These are phyloP conservation scores for Zopfia rhizophila DNA, from an alignment of 2,329 filamentous ascomycete species.

Conservation along the genomic window DNA sequence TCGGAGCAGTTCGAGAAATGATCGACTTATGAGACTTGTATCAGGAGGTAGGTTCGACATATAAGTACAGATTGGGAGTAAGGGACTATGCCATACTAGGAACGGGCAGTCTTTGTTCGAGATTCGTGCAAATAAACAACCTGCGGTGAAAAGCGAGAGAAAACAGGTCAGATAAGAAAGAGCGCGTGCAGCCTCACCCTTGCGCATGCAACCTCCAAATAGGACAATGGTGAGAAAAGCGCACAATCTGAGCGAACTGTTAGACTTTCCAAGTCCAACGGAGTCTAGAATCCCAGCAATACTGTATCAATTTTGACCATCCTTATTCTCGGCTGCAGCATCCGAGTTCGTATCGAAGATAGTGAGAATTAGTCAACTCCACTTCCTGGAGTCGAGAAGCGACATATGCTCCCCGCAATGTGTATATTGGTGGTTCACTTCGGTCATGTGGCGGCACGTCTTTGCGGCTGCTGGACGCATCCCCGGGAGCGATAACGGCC, in stretches of 20 bases:
- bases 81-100: not conserved
- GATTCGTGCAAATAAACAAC: too few relatives aligned
- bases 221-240: slow-evolving; percentile 2
- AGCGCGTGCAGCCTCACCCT: too few relatives aligned
- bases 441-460: not conserved
- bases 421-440: slow-evolving; percentile 7
- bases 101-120: too few relatives aligned
- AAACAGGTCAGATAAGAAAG: too few relatives aligned
- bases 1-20: slow-evolving; percentile 5
- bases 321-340: slow-evolving; percentile 7
- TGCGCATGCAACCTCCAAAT: slow-evolving; percentile 1
- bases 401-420: slow-evolving; percentile 4
- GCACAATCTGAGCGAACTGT: slow-evolving; percentile 2
- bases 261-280: not conserved
- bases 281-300: not conserved
- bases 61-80: slow-evolving; percentile 5
- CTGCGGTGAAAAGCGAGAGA: too few relatives aligned
- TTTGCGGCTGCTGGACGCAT: not conserved
- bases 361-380: slow-evolving; percentile 6
- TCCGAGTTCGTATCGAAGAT: slow-evolving; percentile 9
- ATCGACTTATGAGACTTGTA: slow-evolving; percentile 12
- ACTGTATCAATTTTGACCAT: too few relatives aligned
- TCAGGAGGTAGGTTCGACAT: not conserved
- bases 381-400: not conserved
- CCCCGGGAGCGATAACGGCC: slow-evolving; percentile 9